These are phyloP conservation scores for Nakazawaea siamensis DNA, from an alignment of 805 yeast genomes.

Conservation along the genomic window DNA sequence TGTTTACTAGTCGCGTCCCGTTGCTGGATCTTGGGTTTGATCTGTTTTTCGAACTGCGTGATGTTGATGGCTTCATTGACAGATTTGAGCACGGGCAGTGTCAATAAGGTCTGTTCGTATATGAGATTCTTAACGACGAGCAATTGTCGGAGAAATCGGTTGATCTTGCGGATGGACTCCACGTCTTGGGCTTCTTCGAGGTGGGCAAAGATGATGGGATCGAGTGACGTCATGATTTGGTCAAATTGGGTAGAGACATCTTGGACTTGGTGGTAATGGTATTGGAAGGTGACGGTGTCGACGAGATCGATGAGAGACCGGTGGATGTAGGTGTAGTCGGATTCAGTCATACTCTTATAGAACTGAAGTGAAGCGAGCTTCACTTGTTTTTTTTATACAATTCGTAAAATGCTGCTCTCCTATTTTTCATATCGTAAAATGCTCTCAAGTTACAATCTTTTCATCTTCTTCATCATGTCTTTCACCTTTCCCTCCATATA, in stretches of 20 bases:
- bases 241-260: constrained; percentile 1
- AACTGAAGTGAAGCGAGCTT: background rate
- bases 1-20: constrained; percentile 6
- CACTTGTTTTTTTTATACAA: no score
- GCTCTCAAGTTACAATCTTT: no score
- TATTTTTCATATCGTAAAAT: no score
- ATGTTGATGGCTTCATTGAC: constrained; percentile 8
- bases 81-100: constrained; percentile 12
- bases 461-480: background rate
- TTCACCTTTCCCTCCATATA: constrained; percentile 44
- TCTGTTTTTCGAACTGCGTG: constrained; percentile 3
- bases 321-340: constrained; percentile 22
- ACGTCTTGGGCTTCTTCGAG: background rate
- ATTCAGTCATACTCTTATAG: no score
- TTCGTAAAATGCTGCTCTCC: no score
- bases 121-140: constrained; percentile 7
- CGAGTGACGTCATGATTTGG: background rate
- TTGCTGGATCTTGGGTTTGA: background rate
- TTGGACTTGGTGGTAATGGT: constrained; percentile 5
- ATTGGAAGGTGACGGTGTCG: constrained; percentile 22
- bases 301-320: constrained; percentile 21
- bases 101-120: constrained; percentile 10
- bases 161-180: constrained; percentile 1
- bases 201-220: constrained; percentile 6
- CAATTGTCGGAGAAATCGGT: constrained; percentile 6